Base-by-base conservation (phyloP, 1,139 yeast genomes). In the Yamadazyma taylorii region DNA sequence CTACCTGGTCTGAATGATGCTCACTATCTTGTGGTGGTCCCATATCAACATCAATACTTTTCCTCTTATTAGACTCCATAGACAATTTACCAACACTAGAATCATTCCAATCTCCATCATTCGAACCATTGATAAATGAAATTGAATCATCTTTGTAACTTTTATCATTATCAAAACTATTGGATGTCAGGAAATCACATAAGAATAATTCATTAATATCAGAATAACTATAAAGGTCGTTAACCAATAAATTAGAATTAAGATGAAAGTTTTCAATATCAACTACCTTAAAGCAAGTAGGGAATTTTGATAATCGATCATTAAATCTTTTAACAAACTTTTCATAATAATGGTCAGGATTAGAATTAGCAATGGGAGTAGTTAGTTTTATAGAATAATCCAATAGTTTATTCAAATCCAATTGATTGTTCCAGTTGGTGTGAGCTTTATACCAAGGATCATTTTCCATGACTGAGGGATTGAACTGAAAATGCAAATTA, bases 391-490 rank as follows among this genome's bases (percentile, higher is more conserved):
- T 51, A 2, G 59, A 61, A 45, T 69, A 69, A 1, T 52, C 44
- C 24, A 70, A 45, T 15, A 69, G 50, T 14, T 61, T 65, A 17
- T 58, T 47, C 30, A 68, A 50, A 13, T 65, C 66, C 27, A 51
- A 36, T 30, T 61, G 60, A 39, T 65, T 64, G 5, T 68, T 52
- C 67, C 75, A 70, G 3, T 41, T 39, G 1, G 71, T 52, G 16
- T 17, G 30, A 15, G 30, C 7, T 13, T 29, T 29, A 14, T 17
- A n/a, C 1, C 27, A 39, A 3, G 23, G 17, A 9, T 33, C 36
- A 8, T 32, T 32, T 12, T 33, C 33, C 39, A 42, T 35, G 12
- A 42, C 38, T 8, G 32, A 21, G 11, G 36, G 29, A 21, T 46
- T 41, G 27, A 37, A 41, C 10, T 37, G 23, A 32, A 39, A 46